Base-by-base conservation (phyloP, 179 eudicot genomes). In the Beta lomatogona region DNA sequence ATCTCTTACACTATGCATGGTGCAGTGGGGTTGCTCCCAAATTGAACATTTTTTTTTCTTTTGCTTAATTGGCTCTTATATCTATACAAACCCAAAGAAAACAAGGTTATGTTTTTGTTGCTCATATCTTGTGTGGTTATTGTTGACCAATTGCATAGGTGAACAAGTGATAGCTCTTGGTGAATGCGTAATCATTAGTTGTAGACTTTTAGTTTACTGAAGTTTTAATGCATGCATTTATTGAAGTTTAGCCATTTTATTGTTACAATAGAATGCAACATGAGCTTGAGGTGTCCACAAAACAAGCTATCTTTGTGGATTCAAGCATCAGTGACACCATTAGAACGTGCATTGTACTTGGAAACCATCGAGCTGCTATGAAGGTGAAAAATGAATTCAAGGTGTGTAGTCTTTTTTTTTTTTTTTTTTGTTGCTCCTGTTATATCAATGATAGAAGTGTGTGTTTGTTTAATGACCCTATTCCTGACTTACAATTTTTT, bases 311-410 rank as follows among this genome's bases (percentile, higher is more conserved):
- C 58, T 96, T 96, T 88, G 95, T 96, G 80, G 98, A 93, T 86
- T 96, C 99, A 78, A 96, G 98, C 85, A 92, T 96, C 65, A 96
- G 97, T 84, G 99, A 96, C 83, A 96, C 99, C 75, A 94, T 96
- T 63, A 92, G 98, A 50, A 96, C 99, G 18, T 96, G 99, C 82
- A 94, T 96, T 75, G 97, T 91, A 36, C 90, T 94, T 77, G 98
- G 98, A 78, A 93, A 96, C 87, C 98, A 96, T 77, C 92, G 92
- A 71, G 99, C 93, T 75, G 99, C 99, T 50, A 52, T 85, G 87
- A 91, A 86, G 90, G 98, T 96, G 64, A 94, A 89, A 88, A 88
- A 89, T 53, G 95, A 94, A 83, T 96, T 96, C 82, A 94, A 96
- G 98, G 99, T 94, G 25, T 80, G 89, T 72, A 46, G 52, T 63